phyloP scores from a whole-genome alignment of 306 rosid species.

The Sesbania bispinosa region DNA sequence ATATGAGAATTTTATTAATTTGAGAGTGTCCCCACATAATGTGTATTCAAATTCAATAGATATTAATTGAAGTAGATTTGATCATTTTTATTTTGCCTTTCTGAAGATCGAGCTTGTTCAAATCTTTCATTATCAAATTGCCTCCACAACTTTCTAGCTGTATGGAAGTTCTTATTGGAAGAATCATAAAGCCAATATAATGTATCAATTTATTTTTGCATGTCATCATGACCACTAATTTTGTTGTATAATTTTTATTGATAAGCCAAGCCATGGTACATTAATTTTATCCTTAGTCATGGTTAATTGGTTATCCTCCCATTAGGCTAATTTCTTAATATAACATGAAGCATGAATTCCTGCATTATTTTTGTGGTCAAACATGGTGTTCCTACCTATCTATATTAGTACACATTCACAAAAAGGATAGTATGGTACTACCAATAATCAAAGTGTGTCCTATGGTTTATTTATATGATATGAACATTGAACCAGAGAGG shows the following conservation, averaged over 20 bases:
- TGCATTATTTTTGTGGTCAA: background rate
- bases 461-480: background rate
- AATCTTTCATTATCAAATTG: background rate
- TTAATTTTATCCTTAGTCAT: no score
- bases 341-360: background rate
- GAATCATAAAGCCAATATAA: background rate
- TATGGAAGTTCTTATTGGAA: background rate
- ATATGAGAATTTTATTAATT: no score
- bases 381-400: background rate
- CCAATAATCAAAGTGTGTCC: conserved; percentile 9
- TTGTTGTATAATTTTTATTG: background rate
- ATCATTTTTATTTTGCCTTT: background rate
- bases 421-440: conserved; percentile 6
- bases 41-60: no score
- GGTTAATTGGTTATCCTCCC: no score
- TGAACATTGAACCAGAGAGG: conserved; percentile 5
- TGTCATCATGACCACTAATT: background rate
- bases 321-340: background rate
- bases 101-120: background rate
- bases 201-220: background rate
- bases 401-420: background rate
- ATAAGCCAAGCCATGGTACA: background rate
- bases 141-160: background rate
- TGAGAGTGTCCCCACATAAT: no score
- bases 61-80: no score